Base-by-base conservation (phyloP, 768 basidiomycete genomes). In the Tricholoma sp. region DNA sequence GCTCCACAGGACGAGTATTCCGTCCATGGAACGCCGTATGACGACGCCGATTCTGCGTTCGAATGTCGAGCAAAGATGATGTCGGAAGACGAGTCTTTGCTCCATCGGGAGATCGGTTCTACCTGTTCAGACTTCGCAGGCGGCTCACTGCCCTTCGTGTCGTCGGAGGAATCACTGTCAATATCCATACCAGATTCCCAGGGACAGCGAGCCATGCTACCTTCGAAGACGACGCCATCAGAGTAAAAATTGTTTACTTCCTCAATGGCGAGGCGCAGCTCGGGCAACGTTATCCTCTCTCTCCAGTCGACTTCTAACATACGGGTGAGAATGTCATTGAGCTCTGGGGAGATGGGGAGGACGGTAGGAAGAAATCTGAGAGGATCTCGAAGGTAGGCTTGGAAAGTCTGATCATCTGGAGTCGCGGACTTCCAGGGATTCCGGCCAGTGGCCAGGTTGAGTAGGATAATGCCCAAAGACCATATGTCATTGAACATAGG, bases 401-500 rank as follows among this genome's bases (percentile, higher is more conserved):
- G 82, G 79, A 94, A 99, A 3, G 92, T 94, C 61, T 90, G 88
- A 72, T 98, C 96, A 47, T 85, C 78, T 4, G 76, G 68, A 17
- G 83, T 86, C 9, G 96, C 94, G n/a, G 91, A 89, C 70, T 91
- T 91, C 96, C 96, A 99, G 12, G 96, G 96, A 63, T 98, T 98
- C 33, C 96, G 84, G 6, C 94, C 94, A 15, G 94, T 97, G 32
- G 90, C 85, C 49, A 99, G 84, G 71, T 99, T 99, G 67, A 98
- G 85, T 44, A 99, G 86, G 58, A 99, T 92, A 63, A 99, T 92
- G 28, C 94, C 96, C 45, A 98, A 78, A 12, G 95, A 94, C 96
- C 96, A 99, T 61, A 98, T 83, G 72, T 99, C 96, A 72, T 97
- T 96, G 68, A 82, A 83, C 64, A 85, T 80, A 9, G 95, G 92